These are phyloP conservation scores for Zygosaccharomyces pseudobailii DNA, from an alignment of 1,139 yeast genomes.

Conservation along the genomic window DNA sequence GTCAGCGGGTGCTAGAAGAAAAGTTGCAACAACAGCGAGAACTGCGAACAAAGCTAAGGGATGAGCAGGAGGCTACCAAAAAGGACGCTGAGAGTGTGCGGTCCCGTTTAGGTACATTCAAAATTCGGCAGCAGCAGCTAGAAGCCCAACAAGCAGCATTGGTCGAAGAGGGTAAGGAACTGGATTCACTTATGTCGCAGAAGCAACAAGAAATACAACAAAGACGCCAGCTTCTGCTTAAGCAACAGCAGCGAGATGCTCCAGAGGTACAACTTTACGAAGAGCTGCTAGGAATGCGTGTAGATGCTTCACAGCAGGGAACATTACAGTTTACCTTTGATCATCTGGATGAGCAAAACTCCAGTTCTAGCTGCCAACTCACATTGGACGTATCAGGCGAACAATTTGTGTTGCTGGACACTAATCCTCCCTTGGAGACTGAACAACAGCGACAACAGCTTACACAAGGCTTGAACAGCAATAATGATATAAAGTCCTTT, in stretches of 20 bases:
- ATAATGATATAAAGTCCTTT: slow-evolving; percentile 18
- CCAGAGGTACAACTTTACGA: slow-evolving; percentile 30
- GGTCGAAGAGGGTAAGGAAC: slow-evolving; percentile 18
- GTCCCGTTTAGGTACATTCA: slow-evolving; percentile 21
- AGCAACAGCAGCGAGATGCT: slow-evolving; percentile 22
- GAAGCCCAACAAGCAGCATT: slow-evolving; percentile 16
- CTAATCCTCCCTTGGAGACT: slow-evolving; percentile 17
- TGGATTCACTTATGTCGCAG: slow-evolving; percentile 19
- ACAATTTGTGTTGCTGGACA: slow-evolving; percentile 16
- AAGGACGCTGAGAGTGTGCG: slow-evolving; percentile 19
- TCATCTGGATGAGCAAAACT: slow-evolving; percentile 17
- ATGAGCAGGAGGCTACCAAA: slow-evolving; percentile 15
- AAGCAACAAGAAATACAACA: slow-evolving; percentile 26
- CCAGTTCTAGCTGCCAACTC: slow-evolving; percentile 13
- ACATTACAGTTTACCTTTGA: slow-evolving; percentile 22
- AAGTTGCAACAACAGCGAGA: slow-evolving; percentile 35
- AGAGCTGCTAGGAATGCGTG: slow-evolving; percentile 24
- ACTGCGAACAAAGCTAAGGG: slow-evolving; percentile 26
- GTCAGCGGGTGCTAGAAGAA: slow-evolving; percentile 19
- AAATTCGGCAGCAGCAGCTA: slow-evolving; percentile 19
- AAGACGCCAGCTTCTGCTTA: slow-evolving; percentile 21
- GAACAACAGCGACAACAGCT: slow-evolving; percentile 6
- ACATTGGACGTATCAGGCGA: slow-evolving; percentile 24
- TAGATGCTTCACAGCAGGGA: slow-evolving; percentile 23
- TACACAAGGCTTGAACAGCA: slow-evolving; percentile 9